Evolutionary conservation across 768 basidiomycete species (phyloP).

Genomic region (Tricholoma saponaceum): DNA sequence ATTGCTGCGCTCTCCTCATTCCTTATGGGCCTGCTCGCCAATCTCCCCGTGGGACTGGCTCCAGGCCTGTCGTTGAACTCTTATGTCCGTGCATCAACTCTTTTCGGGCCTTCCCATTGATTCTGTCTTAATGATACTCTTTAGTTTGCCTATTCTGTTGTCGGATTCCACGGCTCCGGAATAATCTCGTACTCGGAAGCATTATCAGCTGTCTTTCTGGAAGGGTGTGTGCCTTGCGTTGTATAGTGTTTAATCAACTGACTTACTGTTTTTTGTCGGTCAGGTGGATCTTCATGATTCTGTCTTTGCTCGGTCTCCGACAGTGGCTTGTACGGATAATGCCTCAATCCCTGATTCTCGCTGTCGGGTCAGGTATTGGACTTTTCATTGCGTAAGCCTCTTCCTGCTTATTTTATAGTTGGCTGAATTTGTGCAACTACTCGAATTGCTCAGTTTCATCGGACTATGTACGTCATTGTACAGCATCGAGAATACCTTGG

Average conservation of each 20-base stretch:
- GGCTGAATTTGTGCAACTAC: conserved; percentile 6
- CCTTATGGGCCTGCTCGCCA: conserved; percentile 81
- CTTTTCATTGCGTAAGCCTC: conserved; percentile 74
- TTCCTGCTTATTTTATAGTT: not conserved
- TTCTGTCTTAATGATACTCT: not conserved
- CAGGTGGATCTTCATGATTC: conserved; percentile 78
- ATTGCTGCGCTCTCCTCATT: conserved; percentile 70
- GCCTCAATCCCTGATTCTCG: conserved; percentile 81
- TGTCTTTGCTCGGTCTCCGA: conserved; percentile 79
- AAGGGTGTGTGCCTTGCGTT: conserved; percentile 57
- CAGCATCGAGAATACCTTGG: not conserved
- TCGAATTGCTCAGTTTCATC: conserved; percentile 49
- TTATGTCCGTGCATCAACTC: conserved; percentile 47
- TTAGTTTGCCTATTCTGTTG: no score
- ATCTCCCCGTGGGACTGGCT: no score
- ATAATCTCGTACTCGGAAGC: conserved; percentile 76
- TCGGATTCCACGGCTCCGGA: conserved; percentile 74
- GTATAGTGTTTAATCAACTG: not conserved
- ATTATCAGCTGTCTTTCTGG: conserved; percentile 80
- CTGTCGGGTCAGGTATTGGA: conserved; percentile 85
- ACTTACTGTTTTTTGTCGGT: not conserved
- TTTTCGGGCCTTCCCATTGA: not conserved
- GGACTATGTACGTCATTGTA: conserved; percentile 51
- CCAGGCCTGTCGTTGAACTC: conserved; percentile 84
- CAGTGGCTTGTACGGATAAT: conserved; percentile 89